Conservation (phyloP, 2,329 filamentous ascomycete genomes). For the Cryphonectria parasitica region DNA sequence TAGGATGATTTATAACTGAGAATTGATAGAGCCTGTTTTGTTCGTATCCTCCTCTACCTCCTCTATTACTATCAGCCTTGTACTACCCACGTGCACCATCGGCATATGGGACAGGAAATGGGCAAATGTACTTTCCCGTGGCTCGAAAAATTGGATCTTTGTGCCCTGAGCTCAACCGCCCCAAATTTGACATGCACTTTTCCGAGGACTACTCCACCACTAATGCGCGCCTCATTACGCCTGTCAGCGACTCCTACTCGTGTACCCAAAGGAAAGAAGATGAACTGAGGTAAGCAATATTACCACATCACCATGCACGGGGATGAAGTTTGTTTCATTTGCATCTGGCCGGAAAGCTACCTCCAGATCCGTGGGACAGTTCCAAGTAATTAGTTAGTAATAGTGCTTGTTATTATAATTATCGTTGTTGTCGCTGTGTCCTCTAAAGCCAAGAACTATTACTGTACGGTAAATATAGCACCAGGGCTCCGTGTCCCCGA, state of each 20-base stretch:
- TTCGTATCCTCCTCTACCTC: conserved; percentile 15
- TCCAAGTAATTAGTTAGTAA: neutral
- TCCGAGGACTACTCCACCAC: neutral
- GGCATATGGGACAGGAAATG: neutral
- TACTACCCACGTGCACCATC: neutral
- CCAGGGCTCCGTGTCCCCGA: neutral
- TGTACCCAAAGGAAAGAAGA: neutral
- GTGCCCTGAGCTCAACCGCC: neutral
- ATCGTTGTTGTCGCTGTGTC: neutral
- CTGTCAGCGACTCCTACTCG: conserved; percentile 9
- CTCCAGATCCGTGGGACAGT: conserved; percentile 13
- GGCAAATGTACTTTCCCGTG: neutral
- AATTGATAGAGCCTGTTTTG: conserved; percentile 1
- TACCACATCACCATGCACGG: neutral
- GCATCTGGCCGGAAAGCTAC: conserved; percentile 12
- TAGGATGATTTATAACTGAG: conserved; percentile 15
- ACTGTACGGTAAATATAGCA: neutral
- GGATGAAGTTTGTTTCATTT: neutral
- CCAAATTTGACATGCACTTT: neutral
- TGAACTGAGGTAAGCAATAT: neutral
- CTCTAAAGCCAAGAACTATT: neutral
- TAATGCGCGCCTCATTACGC: conserved; percentile 18
- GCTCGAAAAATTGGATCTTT: neutral
- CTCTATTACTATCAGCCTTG: no score
- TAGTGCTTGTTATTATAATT: neutral